These are phyloP conservation scores for Aspergillus coremiiformis DNA, from an alignment of 495 filamentous ascomycete species.

Conservation along the genomic window DNA sequence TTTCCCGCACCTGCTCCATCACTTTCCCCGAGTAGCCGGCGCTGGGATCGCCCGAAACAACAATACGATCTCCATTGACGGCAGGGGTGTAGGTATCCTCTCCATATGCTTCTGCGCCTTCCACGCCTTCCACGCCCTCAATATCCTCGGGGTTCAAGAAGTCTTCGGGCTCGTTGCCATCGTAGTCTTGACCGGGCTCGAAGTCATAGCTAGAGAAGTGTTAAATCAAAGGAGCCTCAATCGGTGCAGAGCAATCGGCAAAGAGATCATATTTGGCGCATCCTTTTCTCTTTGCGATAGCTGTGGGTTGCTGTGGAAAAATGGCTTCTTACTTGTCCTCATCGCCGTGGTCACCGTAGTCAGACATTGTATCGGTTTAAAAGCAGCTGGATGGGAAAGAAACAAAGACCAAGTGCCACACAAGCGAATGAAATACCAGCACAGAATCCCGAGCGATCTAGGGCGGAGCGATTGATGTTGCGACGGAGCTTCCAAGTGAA, in stretches of 20 bases:
- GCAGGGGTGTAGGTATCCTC: constrained; percentile 45
- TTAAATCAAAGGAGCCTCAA: constrained; percentile 14
- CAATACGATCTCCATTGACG: constrained; percentile 49
- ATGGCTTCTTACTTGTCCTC: constrained; percentile 43
- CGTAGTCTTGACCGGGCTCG: constrained; percentile 53
- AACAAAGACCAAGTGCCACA: constrained; percentile 11
- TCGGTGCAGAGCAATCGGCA: background rate
- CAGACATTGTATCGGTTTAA: constrained; percentile 59
- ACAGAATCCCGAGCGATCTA: constrained; percentile 6
- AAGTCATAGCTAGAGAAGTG: constrained; percentile 40
- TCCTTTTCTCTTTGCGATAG: background rate
- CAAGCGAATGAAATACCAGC: constrained; percentile 17
- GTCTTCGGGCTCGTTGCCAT: constrained; percentile 58
- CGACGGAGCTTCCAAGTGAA: constrained; percentile 13
- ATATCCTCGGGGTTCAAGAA: constrained; percentile 41
- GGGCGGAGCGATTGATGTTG: constrained; percentile 11
- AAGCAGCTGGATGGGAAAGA: constrained; percentile 2
- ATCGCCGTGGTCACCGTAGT: constrained; percentile 68
- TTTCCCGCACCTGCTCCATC: constrained; percentile 65
- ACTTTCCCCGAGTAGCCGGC: constrained; percentile 48
- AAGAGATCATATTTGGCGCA: constrained; percentile 9
- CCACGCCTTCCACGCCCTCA: constrained; percentile 31
- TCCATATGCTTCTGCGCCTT: constrained; percentile 42
- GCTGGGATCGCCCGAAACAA: constrained; percentile 68
- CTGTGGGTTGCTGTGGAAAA: constrained; percentile 2